A percentile compares a stretch with the other conserved stretches of the same genome.
phyloP scores from a whole-genome alignment of 139 green algal genomes.

The Choricystis sp. region DNA sequence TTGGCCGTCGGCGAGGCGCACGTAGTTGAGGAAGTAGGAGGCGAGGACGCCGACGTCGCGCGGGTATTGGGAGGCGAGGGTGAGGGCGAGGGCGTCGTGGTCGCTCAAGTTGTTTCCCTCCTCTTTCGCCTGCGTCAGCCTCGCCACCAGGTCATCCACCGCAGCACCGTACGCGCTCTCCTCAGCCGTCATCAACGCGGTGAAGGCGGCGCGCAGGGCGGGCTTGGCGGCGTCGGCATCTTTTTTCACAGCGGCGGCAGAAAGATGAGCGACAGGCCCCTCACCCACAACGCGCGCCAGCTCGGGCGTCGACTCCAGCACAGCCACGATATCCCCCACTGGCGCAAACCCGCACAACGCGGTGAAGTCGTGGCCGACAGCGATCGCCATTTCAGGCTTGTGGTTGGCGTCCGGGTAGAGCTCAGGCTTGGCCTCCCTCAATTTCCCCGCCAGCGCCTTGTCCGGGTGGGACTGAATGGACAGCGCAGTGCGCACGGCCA shows the following conservation, averaged over 20 bases:
- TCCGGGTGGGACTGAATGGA: conserved; percentile 97
- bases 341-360: conserved; percentile 79
- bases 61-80: conserved; percentile 82
- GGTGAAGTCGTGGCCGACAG: conserved; percentile 67
- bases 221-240: conserved; percentile 1
- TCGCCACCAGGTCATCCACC: conserved; percentile 28
- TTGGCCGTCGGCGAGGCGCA: conserved; percentile 37
- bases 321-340: conserved; percentile 28
- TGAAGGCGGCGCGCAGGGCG: conserved; percentile 57
- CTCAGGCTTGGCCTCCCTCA: conserved; percentile 64
- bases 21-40: conserved; percentile 84
- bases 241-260: background rate
- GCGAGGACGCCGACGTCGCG: conserved; percentile 83
- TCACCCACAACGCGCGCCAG: conserved; percentile 22
- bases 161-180: conserved; percentile 11
- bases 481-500: conserved; percentile 84
- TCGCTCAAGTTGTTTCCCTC: too few relatives aligned
- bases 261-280: background rate
- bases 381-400: conserved; percentile 97
- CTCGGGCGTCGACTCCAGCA: conserved; percentile 32
- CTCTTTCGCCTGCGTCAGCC: conserved; percentile 42
- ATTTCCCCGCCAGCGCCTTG: conserved; percentile 74
- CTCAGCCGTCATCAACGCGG: conserved; percentile 61
- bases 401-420: conserved; percentile 95
- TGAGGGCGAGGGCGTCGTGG: conserved; percentile 65